Conservation (phyloP, 148 eudicot genomes). For the Cornus controversa region DNA sequence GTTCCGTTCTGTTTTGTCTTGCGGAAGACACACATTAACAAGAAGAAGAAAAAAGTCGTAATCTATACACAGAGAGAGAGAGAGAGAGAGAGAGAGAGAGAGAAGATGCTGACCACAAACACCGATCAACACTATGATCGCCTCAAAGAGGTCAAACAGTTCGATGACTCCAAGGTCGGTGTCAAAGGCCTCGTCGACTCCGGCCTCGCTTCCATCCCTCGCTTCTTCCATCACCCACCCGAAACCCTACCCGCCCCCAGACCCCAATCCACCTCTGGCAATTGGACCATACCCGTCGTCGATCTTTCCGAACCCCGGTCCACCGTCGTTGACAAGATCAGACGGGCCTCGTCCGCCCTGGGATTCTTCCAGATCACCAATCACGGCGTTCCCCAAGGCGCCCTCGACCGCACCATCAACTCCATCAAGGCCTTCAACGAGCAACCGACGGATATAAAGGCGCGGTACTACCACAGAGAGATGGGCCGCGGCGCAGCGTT, state of each 20-base stretch:
- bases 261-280: not conserved
- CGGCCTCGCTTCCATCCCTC: constrained; percentile 53
- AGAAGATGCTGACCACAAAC: not conserved
- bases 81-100: no score
- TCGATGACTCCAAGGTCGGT: constrained; percentile 68
- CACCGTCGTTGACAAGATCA: constrained; percentile 33
- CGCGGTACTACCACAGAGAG: constrained; percentile 29
- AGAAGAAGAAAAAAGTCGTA: no score
- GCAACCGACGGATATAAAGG: constrained; percentile 37
- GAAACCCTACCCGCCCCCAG: constrained; percentile 22
- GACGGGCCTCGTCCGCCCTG: constrained; percentile 35
- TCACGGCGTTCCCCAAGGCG: constrained; percentile 39
- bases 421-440: constrained; percentile 43
- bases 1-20: no score
- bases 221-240: constrained; percentile 57
- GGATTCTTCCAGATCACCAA: constrained; percentile 70
- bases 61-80: no score
- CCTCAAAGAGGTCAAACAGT: constrained; percentile 35
- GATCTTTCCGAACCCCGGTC: constrained; percentile 44
- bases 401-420: constrained; percentile 25
- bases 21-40: no score
- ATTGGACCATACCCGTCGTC: constrained; percentile 36
- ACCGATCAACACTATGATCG: constrained; percentile 33
- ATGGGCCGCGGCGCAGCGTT: constrained; percentile 30
- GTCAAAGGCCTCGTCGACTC: constrained; percentile 79